Base-by-base conservation (phyloP, 495 filamentous ascomycete genomes). In the Aspergillus ostianus region DNA sequence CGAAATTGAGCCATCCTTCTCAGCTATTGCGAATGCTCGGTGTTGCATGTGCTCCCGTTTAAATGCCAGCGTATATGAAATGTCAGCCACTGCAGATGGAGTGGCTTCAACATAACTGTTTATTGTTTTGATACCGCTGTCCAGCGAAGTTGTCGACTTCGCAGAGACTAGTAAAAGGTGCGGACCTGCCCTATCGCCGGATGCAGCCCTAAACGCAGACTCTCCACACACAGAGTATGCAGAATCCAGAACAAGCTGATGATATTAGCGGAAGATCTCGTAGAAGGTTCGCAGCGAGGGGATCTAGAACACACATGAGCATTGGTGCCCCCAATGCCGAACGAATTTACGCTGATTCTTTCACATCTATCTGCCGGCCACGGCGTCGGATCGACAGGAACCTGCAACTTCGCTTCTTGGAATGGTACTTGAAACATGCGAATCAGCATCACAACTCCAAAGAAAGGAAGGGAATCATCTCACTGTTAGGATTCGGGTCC, bases 321-420 rank as follows among this genome's bases (percentile, higher is more conserved):
- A 49, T 73, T 73, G 19, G 64, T 50, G 0, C 69, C 69, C 6
- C 70, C 70, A 47, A 70, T 59, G 12, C 73, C 73, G 54, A 74
- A 76, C 5, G 61, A 68, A 54, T 73, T 76, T 21, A 76, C 66
- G 30, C 67, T 70, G 3, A 65, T 58, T 9, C 73, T 55, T 6
- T 60, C 18, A 3, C 30, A 32, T 4, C 59, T 50, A 10, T 61
- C 52, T 10, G n/a, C 20, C 0, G 73, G 74, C 73, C 73, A 77
- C 0, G 69, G 32, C 2, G 55, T 59, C 0, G 67, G 26, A 49
- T 71, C 46, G 5, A 27, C 44, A 5, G 70, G 63, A 13, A 67
- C 59, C 6, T 27, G 51, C 18, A 73, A 66, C 18, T 72, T 71
- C 4, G 60, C 62, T 0, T 53, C 51, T 1, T 29, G 18, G 36